A percentile compares a stretch with the other conserved stretches of the same genome.
Conservation (phyloP, 371 early-diverging fungal genomes). For the Mucor racemosus region DNA sequence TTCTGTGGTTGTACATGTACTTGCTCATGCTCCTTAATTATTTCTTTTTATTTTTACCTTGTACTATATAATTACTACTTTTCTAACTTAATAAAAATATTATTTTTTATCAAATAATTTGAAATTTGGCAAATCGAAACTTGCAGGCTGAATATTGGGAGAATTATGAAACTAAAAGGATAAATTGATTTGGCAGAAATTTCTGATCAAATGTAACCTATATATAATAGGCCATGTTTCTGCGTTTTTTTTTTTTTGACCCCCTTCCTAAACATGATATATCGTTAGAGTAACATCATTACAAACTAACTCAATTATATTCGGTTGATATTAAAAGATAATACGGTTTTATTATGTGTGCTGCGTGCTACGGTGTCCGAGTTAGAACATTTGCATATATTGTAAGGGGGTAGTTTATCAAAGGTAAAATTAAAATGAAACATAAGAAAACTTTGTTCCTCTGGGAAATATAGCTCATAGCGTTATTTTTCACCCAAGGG, state of each 20-base stretch:
- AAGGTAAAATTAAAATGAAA: no score
- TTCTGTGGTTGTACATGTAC: conserved; percentile 22
- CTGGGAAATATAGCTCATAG: no score
- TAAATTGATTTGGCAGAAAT: neutral
- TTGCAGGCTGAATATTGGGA: neutral
- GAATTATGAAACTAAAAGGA: neutral
- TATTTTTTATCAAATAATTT: neutral
- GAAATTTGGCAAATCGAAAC: neutral
- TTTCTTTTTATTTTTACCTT: neutral
- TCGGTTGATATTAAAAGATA: no score
- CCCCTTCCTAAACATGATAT: no score
- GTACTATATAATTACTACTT: neutral
- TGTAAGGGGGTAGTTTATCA: no score
- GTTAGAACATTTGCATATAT: no score
- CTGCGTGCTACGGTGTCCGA: no score
- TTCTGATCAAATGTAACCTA: neutral
- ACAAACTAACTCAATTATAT: no score
- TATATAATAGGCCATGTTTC: neutral
- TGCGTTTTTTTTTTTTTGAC: neutral
- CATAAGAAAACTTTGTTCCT: no score
- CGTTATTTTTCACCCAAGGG: no score
- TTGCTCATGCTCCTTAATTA: neutral
- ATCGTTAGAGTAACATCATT: no score
- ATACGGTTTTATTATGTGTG: no score
- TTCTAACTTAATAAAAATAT: neutral